Percentiles rank a stretch among this genome's conserved stretches.
Conservation (phyloP, 2,329 filamentous ascomycete species). For the Pseudopithomyces maydicus region DNA sequence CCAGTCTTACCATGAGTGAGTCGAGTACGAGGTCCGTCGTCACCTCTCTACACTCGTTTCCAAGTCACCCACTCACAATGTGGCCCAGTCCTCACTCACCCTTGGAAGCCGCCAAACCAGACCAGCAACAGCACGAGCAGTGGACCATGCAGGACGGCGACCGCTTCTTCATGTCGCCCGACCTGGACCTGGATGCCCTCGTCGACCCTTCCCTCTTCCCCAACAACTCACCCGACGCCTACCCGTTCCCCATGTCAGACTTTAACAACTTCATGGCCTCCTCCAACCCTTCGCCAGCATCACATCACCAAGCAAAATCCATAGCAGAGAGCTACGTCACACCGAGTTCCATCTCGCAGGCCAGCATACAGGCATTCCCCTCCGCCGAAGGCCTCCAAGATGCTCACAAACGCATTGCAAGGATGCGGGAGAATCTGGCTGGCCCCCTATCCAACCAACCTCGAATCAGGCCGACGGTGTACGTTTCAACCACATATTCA, state of each 20-base stretch:
- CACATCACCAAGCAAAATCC: constrained; percentile 7
- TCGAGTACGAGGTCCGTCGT: constrained; percentile 5
- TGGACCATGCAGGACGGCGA: constrained; percentile 5
- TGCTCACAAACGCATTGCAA: constrained; percentile 8
- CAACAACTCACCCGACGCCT: not conserved
- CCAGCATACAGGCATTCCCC: not conserved
- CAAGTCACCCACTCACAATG: not conserved
- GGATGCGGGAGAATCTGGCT: constrained; percentile 2
- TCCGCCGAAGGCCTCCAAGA: not conserved
- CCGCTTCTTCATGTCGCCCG: constrained; percentile 7
- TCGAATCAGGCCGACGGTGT: not conserved
- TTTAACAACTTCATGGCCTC: constrained; percentile 7
- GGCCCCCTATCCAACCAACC: not conserved
- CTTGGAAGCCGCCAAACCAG: not conserved
- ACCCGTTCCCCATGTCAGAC: constrained; percentile 3
- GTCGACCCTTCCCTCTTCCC: constrained; percentile 5
- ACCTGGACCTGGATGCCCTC: constrained; percentile 2
- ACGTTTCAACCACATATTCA: constrained; percentile 10
- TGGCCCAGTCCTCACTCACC: constrained; percentile 3
- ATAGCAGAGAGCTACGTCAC: constrained; percentile 4
- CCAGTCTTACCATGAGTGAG: constrained; percentile 7
- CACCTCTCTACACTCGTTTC: constrained; percentile 1
- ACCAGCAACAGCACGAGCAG: not conserved
- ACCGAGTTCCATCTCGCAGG: not conserved
- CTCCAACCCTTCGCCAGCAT: constrained; percentile 4